phyloP scores from a whole-genome alignment of 179 eudicot species.

The Spinacia oleracea region DNA sequence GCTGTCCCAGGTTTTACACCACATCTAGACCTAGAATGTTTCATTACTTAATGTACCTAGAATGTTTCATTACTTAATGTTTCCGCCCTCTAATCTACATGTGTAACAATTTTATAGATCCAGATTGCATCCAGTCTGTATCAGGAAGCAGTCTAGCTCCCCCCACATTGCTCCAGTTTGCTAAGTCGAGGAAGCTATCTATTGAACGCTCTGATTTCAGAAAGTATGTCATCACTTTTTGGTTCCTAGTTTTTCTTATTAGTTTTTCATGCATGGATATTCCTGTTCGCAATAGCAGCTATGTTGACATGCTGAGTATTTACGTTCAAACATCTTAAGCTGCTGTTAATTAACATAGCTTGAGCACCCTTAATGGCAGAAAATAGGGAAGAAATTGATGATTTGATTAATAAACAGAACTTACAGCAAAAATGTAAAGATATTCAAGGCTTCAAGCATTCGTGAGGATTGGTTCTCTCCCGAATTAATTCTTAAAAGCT shows the following conservation, averaged over 20 bases:
- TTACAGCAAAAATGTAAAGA: too few relatives aligned
- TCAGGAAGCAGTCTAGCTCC: constrained; percentile 61
- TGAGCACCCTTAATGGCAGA: too few relatives aligned
- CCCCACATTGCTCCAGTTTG: constrained; percentile 72
- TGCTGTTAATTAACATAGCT: too few relatives aligned
- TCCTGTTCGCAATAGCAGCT: background rate
- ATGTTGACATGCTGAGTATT: background rate
- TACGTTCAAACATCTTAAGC: background rate
- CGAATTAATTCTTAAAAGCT: too few relatives aligned
- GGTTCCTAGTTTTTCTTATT: background rate
- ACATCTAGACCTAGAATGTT: background rate
- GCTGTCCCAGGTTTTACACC: constrained; percentile 27
- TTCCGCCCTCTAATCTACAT: background rate
- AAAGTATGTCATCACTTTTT: constrained; percentile 49
- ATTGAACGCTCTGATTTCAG: constrained; percentile 76
- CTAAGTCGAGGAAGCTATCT: constrained; percentile 82
- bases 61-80: background rate
- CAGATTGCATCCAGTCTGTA: constrained; percentile 67
- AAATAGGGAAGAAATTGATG: too few relatives aligned
- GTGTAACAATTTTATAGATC: constrained; percentile 53
- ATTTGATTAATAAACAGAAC: too few relatives aligned
- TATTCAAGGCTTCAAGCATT: too few relatives aligned
- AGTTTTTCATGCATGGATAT: background rate
- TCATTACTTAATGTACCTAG: background rate
- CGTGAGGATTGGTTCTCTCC: too few relatives aligned